Evolutionary conservation across 1,284 basidiomycete species (phyloP).

Genomic region (Dichomitus squalens): DNA sequence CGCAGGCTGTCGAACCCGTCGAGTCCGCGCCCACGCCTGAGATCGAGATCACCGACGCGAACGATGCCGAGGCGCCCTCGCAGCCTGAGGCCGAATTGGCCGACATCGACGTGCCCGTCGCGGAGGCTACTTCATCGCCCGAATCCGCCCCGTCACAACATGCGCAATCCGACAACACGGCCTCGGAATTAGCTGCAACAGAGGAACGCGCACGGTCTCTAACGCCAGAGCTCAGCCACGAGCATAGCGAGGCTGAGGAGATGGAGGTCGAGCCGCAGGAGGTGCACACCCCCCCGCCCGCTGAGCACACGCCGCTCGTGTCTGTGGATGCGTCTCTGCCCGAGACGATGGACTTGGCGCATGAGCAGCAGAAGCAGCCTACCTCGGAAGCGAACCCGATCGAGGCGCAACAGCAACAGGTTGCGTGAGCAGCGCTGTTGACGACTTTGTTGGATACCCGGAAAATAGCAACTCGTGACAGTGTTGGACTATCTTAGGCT

Average conservation of each 20-base stretch:
- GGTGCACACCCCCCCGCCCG: constrained; percentile 13
- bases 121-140: not conserved
- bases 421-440: not conserved
- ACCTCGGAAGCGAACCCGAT: not conserved
- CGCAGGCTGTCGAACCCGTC: not conserved
- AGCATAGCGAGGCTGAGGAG: constrained; percentile 15
- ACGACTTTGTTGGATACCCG: no score
- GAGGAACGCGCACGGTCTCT: constrained; percentile 2
- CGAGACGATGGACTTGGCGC: not conserved
- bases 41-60: constrained; percentile 14
- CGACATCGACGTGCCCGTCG: not conserved
- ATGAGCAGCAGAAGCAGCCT: no score
- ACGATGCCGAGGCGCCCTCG: constrained; percentile 16
- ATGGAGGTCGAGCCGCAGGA: constrained; percentile 23
- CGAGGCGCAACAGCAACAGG: not conserved
- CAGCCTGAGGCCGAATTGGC: not conserved
- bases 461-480: no score
- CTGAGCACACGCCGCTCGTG: constrained; percentile 9
- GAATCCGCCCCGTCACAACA: not conserved
- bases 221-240: constrained; percentile 16
- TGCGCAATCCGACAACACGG: no score
- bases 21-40: constrained; percentile 7
- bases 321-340: not conserved
- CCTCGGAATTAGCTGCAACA: no score
- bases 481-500: no score